Evolutionary conservation across 1,284 basidiomycete species (phyloP).

Genomic region (Tilletia setariae): DNA sequence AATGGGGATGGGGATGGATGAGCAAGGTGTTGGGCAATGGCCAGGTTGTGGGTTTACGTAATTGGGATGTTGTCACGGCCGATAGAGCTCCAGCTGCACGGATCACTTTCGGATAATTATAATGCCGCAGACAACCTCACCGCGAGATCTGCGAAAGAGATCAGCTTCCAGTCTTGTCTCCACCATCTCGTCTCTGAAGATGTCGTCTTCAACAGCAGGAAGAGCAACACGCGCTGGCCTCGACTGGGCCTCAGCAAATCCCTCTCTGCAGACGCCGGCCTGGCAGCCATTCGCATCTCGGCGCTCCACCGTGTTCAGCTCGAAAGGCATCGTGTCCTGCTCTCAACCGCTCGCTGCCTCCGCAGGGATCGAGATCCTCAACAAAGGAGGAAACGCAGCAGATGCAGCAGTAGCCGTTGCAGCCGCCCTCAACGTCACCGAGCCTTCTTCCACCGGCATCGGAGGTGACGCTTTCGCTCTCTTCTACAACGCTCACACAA

Average conservation of each 20-base stretch:
- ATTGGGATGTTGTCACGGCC: too few relatives aligned
- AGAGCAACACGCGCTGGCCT: not conserved
- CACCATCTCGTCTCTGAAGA: too few relatives aligned
- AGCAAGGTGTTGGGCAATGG: too few relatives aligned
- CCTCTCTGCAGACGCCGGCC: not conserved
- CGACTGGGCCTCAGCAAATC: not conserved
- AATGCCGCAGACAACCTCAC: too few relatives aligned
- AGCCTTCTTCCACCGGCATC: conserved; percentile 57
- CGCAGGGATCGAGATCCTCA: conserved; percentile 81
- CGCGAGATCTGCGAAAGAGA: too few relatives aligned
- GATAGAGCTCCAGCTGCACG: too few relatives aligned
- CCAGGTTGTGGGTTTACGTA: too few relatives aligned
- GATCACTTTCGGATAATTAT: too few relatives aligned
- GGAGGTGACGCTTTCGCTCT: conserved; percentile 83
- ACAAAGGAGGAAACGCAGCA: conserved; percentile 84
- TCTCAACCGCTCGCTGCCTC: conserved; percentile 84
- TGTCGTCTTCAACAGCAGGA: not conserved
- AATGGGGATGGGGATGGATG: too few relatives aligned
- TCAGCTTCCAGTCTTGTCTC: too few relatives aligned
- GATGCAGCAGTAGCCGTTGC: conserved; percentile 67
- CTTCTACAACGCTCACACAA: conserved; percentile 78
- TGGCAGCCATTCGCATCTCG: conserved; percentile 31
- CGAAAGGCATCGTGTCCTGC: conserved; percentile 82
- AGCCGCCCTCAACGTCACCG: conserved; percentile 72
- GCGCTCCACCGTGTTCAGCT: conserved; percentile 54